Base-by-base conservation (phyloP, 495 filamentous ascomycete genomes). In the Glutinoglossum americanum region DNA sequence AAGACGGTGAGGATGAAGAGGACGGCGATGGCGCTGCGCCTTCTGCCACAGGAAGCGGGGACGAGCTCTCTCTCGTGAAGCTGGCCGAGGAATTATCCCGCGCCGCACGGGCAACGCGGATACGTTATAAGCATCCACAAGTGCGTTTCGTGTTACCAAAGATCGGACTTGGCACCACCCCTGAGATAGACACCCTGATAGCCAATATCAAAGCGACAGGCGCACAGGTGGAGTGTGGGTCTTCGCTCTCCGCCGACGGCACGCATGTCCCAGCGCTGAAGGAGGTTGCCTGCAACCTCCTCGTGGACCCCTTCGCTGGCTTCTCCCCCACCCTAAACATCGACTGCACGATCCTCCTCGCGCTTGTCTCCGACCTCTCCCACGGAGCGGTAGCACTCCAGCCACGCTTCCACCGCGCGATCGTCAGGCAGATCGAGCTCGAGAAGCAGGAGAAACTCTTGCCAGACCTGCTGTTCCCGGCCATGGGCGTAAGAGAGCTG, bases 331-430 rank as follows among this genome's bases (percentile, higher is more conserved):
- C 70, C 3, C 60, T 87, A 39, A 87, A 87, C 66, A 73, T 87
- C 60, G 83, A 87, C 66, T 86, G 83, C 68, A 85, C 83, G 9
- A 73, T 87, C 56, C 72, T 87, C 28, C 75, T 87, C 11, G 83
- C 81, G 21, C 70, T 84, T 47, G 76, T 80, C 23, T 84, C 80
- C n/a, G 83, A 87, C 63, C 72, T 87, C 6, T 84, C 80, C 0
- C 81, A 85, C 62, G 64, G 68, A 26, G 70, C 73, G 45, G 71
- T 75, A 8, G 62, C 66, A n/a, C 64, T 72, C 3, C 48, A 69
- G 54, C 67, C 62, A 47, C 71, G 68, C 64, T 76, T 76, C 59
- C 77, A 82, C 62, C 66, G 64, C 56, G 76, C 74, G 19, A 79
- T 85, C 30, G 64, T 71, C 21, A 71, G 75, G n/a, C 83, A 86